Base-by-base conservation (phyloP, 768 basidiomycete genomes). In the Hemileccinum rubropunctum region DNA sequence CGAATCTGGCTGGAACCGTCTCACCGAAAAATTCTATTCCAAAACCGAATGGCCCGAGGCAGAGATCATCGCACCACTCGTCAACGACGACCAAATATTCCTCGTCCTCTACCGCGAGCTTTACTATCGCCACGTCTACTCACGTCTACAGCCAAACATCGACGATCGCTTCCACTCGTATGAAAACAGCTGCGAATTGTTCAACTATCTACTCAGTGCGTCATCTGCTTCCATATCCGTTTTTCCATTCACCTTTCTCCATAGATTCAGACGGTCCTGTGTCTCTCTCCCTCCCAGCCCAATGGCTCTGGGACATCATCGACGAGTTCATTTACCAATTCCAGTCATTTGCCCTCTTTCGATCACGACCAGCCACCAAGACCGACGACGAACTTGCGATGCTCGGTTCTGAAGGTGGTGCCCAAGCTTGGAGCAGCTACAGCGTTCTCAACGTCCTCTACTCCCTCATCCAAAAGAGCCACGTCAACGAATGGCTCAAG, bases 301-400 rank as follows among this genome's bases (percentile, higher is more conserved):
- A 97, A 67, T 99, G 95, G 95, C 72, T 99, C 8, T 98, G 95
- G 92, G 93, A 95, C 62, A 94, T 95, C 68, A 86, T 95, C 63
- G 92, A 95, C 73, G 93, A 95, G 61, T 95, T 95, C 66, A 95
- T 98, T 59, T 99, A 97, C 72, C 95, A 99, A 67, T 99, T 94
- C 75, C 94, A 95, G 65, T 88, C 89, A 1, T 98, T 97, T 72
- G 91, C 91, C 57, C 83, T 90, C 34, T 98, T 93, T 87, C 76
- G 93, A 45, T 86, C 86, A 15, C 92, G 89, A 61, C 77, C 84
- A 27, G 88, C 90, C 53, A 76, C 77, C 43, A 98, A 97, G 73
- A 82, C 85, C 0, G 93, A 92, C 35, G 95, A 98, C 59, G 95
- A 98, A 66, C 77, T 94, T 34, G 63, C 77, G 42, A 78, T 93